These are phyloP conservation scores for Umbelopsis vinacea DNA, from an alignment of 192 early-diverging fungal genomes.

Conservation along the genomic window DNA sequence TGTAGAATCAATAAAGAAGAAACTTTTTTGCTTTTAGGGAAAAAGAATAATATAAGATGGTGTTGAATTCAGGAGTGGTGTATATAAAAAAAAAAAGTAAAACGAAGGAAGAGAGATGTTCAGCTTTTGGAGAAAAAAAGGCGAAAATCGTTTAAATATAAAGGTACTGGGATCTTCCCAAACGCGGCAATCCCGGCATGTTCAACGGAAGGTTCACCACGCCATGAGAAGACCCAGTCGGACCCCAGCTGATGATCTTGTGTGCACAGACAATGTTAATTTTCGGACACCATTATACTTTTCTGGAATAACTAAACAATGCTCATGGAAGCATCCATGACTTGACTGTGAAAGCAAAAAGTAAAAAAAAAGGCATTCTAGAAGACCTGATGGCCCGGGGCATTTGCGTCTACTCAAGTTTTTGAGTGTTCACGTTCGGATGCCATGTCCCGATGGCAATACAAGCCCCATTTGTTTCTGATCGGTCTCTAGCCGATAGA, in stretches of 20 bases:
- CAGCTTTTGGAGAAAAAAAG: conserved; percentile 1
- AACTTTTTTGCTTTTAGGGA: neutral
- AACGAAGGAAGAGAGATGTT: neutral
- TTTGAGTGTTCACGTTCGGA: too few relatives aligned
- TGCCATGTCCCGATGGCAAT: too few relatives aligned
- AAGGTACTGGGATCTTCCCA: neutral
- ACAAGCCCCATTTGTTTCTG: too few relatives aligned
- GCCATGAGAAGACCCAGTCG: neutral
- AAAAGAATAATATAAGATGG: neutral
- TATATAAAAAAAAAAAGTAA: conserved; percentile 1
- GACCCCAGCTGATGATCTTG: conserved; percentile 16
- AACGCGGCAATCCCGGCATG: conserved; percentile 7
- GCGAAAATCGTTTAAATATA: neutral
- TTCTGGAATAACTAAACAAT: neutral
- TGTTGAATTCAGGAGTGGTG: too few relatives aligned
- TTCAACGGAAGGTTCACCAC: neutral
- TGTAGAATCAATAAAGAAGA: neutral
- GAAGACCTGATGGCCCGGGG: too few relatives aligned
- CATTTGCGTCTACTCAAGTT: too few relatives aligned
- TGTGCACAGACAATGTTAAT: conserved; percentile 17
- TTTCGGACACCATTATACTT: neutral
- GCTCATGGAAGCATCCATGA: neutral
- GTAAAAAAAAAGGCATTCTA: too few relatives aligned
- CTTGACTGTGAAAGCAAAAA: too few relatives aligned
- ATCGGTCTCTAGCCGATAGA: too few relatives aligned